phyloP scores from a whole-genome alignment of 2,329 filamentous ascomycete species.

The Arachnomyces sp. region DNA sequence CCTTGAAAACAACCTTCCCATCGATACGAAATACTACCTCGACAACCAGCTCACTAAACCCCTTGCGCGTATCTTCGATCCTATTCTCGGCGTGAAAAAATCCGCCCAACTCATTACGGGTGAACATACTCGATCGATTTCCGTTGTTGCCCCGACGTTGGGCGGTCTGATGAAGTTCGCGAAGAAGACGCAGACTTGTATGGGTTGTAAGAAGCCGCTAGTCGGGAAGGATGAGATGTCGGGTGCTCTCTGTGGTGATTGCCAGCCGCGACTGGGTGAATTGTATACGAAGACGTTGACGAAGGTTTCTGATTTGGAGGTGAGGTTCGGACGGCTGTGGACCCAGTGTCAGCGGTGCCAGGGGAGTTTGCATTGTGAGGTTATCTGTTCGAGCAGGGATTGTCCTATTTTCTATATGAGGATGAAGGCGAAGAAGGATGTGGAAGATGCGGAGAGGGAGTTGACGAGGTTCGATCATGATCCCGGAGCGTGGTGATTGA shows the following conservation, averaged over 20 bases:
- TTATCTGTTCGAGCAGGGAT: slow-evolving; percentile 92
- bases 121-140: slow-evolving; percentile 89
- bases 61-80: slow-evolving; percentile 90
- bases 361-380: slow-evolving; percentile 95
- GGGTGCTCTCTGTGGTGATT: slow-evolving; percentile 83
- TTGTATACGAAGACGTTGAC: slow-evolving; percentile 85
- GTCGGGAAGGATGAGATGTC: slow-evolving; percentile 66
- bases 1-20: slow-evolving; percentile 92
- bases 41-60: slow-evolving; percentile 98
- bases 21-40: slow-evolving; percentile 97
- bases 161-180: slow-evolving; percentile 97
- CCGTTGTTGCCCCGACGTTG: slow-evolving; percentile 80
- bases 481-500: slow-evolving; percentile 55
- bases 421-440: slow-evolving; percentile 99
- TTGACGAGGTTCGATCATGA: slow-evolving; percentile 82
- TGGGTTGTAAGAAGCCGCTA: slow-evolving; percentile 97
- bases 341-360: slow-evolving; percentile 97
- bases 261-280: slow-evolving; percentile 76
- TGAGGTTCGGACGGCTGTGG: slow-evolving; percentile 87
- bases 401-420: slow-evolving; percentile 99
- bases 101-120: slow-evolving; percentile 78
- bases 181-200: slow-evolving; percentile 95
- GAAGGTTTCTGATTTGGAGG: slow-evolving; percentile 84
- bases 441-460: slow-evolving; percentile 90
- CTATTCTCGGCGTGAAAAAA: slow-evolving; percentile 89